Conservation (phyloP, 2,329 filamentous ascomycete genomes). For the Epichloe hybrida region DNA sequence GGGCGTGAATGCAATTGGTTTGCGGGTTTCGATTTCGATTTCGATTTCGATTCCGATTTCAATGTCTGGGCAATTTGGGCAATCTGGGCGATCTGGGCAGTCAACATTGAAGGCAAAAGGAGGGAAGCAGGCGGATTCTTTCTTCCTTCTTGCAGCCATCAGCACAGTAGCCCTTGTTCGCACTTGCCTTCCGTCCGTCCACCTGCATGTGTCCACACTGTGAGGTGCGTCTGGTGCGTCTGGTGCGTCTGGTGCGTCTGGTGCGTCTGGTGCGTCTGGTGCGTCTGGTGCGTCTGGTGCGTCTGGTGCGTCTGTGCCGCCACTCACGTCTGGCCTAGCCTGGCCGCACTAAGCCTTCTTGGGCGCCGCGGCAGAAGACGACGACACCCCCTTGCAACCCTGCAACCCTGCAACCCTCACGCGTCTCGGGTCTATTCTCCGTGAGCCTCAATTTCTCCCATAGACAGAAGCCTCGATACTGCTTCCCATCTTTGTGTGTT, state of each 20-base stretch:
- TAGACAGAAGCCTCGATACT: not conserved
- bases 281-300: too few relatives aligned
- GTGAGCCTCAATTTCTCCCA: constrained; percentile 3
- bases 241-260: too few relatives aligned
- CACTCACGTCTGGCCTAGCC: not conserved
- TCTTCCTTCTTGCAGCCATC: not conserved
- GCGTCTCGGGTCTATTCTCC: constrained; percentile 12
- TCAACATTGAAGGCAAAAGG: not conserved
- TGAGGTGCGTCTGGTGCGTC: too few relatives aligned
- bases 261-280: too few relatives aligned
- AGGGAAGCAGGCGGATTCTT: not conserved
- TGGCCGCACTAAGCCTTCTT: constrained; percentile 14
- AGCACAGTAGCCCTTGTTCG: not conserved
- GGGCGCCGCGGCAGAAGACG: constrained; percentile 15
- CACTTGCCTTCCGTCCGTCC: too few relatives aligned
- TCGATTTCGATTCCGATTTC: too few relatives aligned
- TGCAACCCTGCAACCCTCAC: constrained; percentile 9
- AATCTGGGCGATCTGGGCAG: too few relatives aligned
- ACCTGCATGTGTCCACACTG: too few relatives aligned
- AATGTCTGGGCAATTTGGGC: too few relatives aligned
- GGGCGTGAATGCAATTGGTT: too few relatives aligned
- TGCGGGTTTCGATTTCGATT: too few relatives aligned
- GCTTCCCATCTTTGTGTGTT: not conserved
- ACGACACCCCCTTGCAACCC: constrained; percentile 3
- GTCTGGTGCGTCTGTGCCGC: too few relatives aligned